A percentile compares a stretch with the other conserved stretches of the same genome.
Evolutionary conservation across 2,329 filamentous ascomycete species (phyloP).

Genomic region (Chalaropsis ovoidea): DNA sequence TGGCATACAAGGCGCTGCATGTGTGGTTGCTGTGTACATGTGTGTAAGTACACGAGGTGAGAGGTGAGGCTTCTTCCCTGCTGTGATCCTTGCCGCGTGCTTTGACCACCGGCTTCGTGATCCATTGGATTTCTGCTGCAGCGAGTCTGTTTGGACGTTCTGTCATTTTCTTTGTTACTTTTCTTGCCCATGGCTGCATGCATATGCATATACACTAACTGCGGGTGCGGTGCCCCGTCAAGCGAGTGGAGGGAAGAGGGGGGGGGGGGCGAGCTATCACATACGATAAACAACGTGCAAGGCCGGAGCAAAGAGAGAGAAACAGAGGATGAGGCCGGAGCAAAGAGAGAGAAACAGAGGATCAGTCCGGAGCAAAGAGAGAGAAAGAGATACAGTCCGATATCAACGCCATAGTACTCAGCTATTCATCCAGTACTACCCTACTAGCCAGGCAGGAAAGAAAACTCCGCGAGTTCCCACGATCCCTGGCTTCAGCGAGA

Average conservation of each 20-base stretch:
- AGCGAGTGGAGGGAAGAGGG: too few species aligned
- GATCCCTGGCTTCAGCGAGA: background rate
- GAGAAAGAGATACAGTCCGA: too few species aligned
- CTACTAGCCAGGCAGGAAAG: background rate
- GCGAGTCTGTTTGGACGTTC: slow-evolving; percentile 1
- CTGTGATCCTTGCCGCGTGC: slow-evolving; percentile 15
- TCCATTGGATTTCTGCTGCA: background rate
- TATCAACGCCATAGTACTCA: background rate
- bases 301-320: background rate
- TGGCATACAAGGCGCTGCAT: too few species aligned
- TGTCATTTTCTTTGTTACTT: background rate
- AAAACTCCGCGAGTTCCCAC: background rate
- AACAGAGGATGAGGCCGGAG: too few species aligned
- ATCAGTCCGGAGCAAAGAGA: too few species aligned
- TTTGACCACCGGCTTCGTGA: slow-evolving; percentile 6
- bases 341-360: too few species aligned
- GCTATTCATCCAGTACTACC: background rate
- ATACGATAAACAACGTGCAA: background rate
- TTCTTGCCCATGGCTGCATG: background rate
- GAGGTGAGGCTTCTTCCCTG: slow-evolving; percentile 1
- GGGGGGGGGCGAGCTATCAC: background rate
- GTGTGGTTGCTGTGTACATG: background rate
- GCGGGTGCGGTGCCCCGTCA: background rate
- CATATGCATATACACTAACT: background rate
- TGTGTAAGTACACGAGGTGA: too few species aligned